Evolutionary conservation across 2,329 filamentous ascomycete species (phyloP).

Genomic region (Fusarium duplospermum): DNA sequence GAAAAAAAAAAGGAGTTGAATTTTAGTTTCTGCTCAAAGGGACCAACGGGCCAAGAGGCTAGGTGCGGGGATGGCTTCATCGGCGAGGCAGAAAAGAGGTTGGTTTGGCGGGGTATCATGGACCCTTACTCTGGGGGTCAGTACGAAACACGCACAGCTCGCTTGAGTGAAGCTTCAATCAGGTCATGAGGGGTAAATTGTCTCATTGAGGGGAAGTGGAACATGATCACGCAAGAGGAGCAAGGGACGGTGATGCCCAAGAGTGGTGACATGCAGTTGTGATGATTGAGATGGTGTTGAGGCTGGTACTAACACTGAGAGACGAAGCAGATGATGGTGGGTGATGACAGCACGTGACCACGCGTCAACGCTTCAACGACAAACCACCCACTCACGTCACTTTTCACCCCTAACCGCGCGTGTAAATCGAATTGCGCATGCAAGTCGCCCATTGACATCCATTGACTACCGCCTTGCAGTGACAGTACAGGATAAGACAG

Average conservation of each 20-base stretch:
- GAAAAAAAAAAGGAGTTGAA: conserved; percentile 13
- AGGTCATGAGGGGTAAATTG: neutral
- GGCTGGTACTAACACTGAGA: neutral
- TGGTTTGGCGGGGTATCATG: conserved; percentile 26
- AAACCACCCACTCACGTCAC: conserved; percentile 12
- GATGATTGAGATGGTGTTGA: conserved; percentile 2
- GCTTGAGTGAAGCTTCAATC: conserved; percentile 8
- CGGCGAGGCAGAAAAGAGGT: conserved; percentile 8
- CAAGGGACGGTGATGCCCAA: neutral
- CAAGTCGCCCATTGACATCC: neutral
- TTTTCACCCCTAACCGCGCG: conserved; percentile 20
- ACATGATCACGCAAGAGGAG: neutral
- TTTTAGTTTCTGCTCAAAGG: neutral
- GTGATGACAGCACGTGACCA: conserved; percentile 20
- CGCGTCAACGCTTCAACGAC: conserved; percentile 16
- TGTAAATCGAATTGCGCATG: conserved; percentile 13
- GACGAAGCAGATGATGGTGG: neutral
- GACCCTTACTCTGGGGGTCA: conserved; percentile 14
- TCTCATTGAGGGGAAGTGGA: neutral
- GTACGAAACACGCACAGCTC: neutral
- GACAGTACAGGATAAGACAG: neutral
- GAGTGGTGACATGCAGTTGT: neutral
- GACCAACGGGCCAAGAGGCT: conserved; percentile 6
- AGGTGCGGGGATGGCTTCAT: conserved; percentile 2
- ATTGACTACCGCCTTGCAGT: neutral